A percentile compares a stretch with the other conserved stretches of the same genome.
Conservation (phyloP, 352 stramenopile species). For the Phytophthora uliginosa region DNA sequence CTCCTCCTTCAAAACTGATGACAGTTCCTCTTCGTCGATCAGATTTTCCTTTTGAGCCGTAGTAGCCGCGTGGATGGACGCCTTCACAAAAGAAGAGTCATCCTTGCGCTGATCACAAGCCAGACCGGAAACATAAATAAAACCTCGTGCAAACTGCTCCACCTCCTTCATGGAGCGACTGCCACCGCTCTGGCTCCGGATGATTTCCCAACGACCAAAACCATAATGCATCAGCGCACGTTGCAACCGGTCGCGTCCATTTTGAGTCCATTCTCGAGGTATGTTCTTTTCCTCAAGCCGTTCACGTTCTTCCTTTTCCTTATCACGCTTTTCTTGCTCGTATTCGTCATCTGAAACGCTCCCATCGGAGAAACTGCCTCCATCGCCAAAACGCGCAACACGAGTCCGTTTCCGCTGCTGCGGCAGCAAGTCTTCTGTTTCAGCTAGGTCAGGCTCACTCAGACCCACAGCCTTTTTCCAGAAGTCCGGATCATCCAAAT, state of each 20-base stretch:
- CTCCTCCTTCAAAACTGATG: slow-evolving; percentile 86
- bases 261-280: slow-evolving; percentile 88
- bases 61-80: slow-evolving; percentile 71
- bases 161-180: slow-evolving; percentile 88
- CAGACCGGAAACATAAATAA: slow-evolving; percentile 88
- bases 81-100: slow-evolving; percentile 88
- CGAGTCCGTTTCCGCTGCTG: slow-evolving; percentile 90
- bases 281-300: slow-evolving; percentile 72
- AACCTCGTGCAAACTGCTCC: slow-evolving; percentile 85
- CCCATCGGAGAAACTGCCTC: slow-evolving; percentile 71
- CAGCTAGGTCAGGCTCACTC: slow-evolving; percentile 72
- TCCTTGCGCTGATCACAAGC: slow-evolving; percentile 83
- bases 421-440: slow-evolving; percentile 70
- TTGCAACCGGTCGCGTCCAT: slow-evolving; percentile 86
- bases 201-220: slow-evolving; percentile 90
- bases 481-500: slow-evolving; percentile 99
- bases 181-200: slow-evolving; percentile 89
- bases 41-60: slow-evolving; percentile 76
- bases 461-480: slow-evolving; percentile 99
- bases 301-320: slow-evolving; percentile 66
- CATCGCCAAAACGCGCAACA: slow-evolving; percentile 82
- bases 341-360: slow-evolving; percentile 76
- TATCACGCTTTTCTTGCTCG: slow-evolving; percentile 55
- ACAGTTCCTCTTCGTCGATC: slow-evolving; percentile 81
- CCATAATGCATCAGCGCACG: slow-evolving; percentile 91